Evolutionary conservation across 2,329 filamentous ascomycete genomes (phyloP).

Genomic region (Penicillium sp.): DNA sequence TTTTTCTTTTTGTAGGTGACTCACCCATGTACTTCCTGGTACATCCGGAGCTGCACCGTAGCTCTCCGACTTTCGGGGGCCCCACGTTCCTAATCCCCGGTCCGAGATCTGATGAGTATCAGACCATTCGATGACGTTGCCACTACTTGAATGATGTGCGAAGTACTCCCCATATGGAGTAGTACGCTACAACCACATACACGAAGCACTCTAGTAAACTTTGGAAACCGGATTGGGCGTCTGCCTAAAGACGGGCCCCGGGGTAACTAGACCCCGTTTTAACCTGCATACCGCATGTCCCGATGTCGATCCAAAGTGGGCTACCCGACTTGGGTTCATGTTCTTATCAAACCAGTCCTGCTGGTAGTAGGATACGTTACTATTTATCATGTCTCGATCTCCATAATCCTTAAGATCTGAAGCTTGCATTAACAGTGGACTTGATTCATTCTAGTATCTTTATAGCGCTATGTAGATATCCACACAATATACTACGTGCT

Average conservation of each 20-base stretch:
- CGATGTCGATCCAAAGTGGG: constrained; percentile 5
- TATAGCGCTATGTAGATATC: too few relatives aligned
- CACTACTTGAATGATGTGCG: neutral
- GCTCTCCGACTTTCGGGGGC: neutral
- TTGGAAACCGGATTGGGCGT: neutral
- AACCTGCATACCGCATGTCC: constrained; percentile 1
- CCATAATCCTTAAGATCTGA: too few relatives aligned
- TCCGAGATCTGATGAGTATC: neutral
- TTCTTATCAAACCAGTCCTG: neutral
- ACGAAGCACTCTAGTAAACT: neutral
- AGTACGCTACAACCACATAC: neutral
- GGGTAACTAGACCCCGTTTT: neutral
- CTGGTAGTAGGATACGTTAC: neutral
- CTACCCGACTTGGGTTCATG: neutral
- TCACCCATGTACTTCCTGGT: neutral
- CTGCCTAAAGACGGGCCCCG: neutral
- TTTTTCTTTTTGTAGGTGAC: neutral
- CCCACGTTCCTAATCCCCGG: neutral
- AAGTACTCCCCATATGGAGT: neutral
- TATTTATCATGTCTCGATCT: too few relatives aligned
- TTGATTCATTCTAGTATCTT: too few relatives aligned
- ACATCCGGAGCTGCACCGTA: neutral
- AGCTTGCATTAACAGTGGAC: too few relatives aligned
- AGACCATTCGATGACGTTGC: constrained; percentile 5
- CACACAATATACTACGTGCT: too few relatives aligned